Evolutionary conservation across 768 basidiomycete species (phyloP), one percentile per base, ranked within the genome.

Genomic region (Crepidotus variabilis): DNA sequence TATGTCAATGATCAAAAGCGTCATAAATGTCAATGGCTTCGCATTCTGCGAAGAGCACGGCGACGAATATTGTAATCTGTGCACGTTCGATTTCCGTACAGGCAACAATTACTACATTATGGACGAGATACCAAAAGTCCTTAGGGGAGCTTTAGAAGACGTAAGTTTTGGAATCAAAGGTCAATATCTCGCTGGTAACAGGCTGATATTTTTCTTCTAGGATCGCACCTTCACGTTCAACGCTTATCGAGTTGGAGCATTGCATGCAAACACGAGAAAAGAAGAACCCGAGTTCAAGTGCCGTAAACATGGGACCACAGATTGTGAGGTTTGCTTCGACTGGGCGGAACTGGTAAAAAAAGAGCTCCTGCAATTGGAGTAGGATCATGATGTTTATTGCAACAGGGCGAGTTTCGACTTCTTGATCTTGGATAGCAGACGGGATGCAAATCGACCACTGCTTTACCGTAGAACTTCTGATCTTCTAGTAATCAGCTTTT

Each of bases 1-100:
- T 43, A 43, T 43, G 39, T 43, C 39, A 43, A 47, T 49, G 54
- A 32, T 57, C 4, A 46, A 35, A 4, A 47, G 50, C 23, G 45
- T 63, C 50, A 67, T 71, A n/a, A n/a, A 66, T 20, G 68, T 72
- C 6, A 69, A 71, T 47, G 60, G 57, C 3, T 71, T 72, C 54
- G 66, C 63, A 58, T 75, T 73, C 61, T 75, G 72, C 50, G 47
- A 54, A 2, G 63, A 61, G 21, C 73, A 74, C 46, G 72, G 73
- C 28, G 63, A 63, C 18, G 72, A 74, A 56, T 60, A 61, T 36
- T 74, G 72, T 47, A 59, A 64, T 45, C 33, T 13, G 22, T 74
- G 73, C 54, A 65, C 36, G 52, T 69, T 64, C 51, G 73, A 73
- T 58, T 67, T 72, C 56, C 66, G 71, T 20, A 60, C 69, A 58